Conservation (phyloP, 495 filamentous ascomycete species). For the Pyrenopolyporus hunteri region DNA sequence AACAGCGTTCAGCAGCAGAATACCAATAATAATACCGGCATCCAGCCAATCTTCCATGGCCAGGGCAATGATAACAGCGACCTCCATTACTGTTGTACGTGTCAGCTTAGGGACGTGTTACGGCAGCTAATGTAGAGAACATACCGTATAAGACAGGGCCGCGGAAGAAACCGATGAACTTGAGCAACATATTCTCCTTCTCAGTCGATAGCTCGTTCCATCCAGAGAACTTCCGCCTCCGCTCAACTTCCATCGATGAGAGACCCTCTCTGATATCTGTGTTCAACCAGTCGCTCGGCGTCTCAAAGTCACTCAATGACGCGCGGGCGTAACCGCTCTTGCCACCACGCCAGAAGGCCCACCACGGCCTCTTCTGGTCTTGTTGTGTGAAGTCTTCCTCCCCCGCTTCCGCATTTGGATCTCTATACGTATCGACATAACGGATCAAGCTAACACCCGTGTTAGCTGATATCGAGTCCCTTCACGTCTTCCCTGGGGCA, state of each 20-base stretch:
- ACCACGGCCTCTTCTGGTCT: slow-evolving; percentile 56
- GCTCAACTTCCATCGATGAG: slow-evolving; percentile 63
- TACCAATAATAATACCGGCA: slow-evolving; percentile 81
- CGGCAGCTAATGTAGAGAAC: slow-evolving; percentile 35
- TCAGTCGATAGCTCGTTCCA: slow-evolving; percentile 78
- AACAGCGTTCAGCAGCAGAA: slow-evolving; percentile 73
- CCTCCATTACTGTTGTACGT: slow-evolving; percentile 71
- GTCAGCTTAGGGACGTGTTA: slow-evolving; percentile 34
- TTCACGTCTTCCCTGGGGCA: neutral
- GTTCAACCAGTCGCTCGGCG: slow-evolving; percentile 66
- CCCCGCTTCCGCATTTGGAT: slow-evolving; percentile 62
- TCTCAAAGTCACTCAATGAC: slow-evolving; percentile 54
- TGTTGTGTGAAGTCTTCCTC: slow-evolving; percentile 56
- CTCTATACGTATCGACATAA: slow-evolving; percentile 71
- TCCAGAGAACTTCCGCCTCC: slow-evolving; percentile 68
- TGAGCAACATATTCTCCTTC: slow-evolving; percentile 77
- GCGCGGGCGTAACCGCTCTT: slow-evolving; percentile 45
- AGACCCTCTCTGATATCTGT: slow-evolving; percentile 74
- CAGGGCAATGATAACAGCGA: slow-evolving; percentile 77
- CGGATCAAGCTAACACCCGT: slow-evolving; percentile 53
- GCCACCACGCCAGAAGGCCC: slow-evolving; percentile 60
- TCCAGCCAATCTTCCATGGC: slow-evolving; percentile 82
- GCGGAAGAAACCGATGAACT: slow-evolving; percentile 80
- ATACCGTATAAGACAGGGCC: slow-evolving; percentile 83
- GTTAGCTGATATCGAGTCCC: slow-evolving; percentile 3